A percentile compares a stretch with the other conserved stretches of the same genome.
These are phyloP conservation scores for Xylariaceae sp. DNA, from an alignment of 2,329 filamentous ascomycete species.

Conservation along the genomic window DNA sequence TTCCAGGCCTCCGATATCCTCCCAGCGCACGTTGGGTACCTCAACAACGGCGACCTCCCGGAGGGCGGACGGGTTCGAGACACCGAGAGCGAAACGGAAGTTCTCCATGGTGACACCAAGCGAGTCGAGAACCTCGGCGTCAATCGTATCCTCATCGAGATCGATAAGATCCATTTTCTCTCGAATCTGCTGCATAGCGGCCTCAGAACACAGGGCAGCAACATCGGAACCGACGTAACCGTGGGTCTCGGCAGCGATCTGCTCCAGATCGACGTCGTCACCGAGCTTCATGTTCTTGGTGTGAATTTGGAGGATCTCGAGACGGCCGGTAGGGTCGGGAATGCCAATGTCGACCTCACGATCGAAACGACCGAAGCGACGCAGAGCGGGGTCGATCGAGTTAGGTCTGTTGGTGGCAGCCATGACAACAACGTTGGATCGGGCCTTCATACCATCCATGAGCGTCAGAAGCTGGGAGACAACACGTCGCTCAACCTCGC, in stretches of 20 bases:
- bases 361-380: constrained; percentile 97
- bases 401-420: constrained; percentile 98
- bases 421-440: constrained; percentile 98
- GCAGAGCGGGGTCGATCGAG: constrained; percentile 95
- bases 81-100: constrained; percentile 97
- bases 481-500: constrained; percentile 96
- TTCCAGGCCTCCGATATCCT: constrained; percentile 98
- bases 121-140: constrained; percentile 96
- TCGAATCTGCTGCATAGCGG: constrained; percentile 99
- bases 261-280: constrained; percentile 94
- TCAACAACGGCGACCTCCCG: constrained; percentile 99
- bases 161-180: constrained; percentile 99
- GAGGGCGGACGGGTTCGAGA: constrained; percentile 97
- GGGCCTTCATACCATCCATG: constrained; percentile 99
- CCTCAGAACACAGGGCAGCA: constrained; percentile 96
- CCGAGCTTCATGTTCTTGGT: constrained; percentile 99
- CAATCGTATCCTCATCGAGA: constrained; percentile 97
- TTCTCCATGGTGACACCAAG: constrained; percentile 99
- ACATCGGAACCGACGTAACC: constrained; percentile 99
- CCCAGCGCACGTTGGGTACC: constrained; percentile 98
- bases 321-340: constrained; percentile 93
- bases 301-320: constrained; percentile 98
- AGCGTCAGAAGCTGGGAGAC: constrained; percentile 93
- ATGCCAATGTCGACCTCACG: constrained; percentile 98
- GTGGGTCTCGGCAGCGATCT: constrained; percentile 95